Conservation (phyloP, 208 protist genomes). For the Entamoeba invadens region DNA sequence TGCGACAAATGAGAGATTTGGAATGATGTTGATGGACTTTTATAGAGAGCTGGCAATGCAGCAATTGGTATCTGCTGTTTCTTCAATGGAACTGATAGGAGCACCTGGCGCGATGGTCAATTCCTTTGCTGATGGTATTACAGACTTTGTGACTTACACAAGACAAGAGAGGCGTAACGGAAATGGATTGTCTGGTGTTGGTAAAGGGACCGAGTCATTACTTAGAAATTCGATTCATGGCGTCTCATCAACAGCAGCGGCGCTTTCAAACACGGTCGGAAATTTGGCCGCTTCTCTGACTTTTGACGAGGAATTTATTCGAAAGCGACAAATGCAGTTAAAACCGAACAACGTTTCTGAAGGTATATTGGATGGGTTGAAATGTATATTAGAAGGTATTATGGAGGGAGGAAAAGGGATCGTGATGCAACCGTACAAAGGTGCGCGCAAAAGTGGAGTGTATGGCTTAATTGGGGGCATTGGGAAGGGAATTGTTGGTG, state of each 20-base stretch:
- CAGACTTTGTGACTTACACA: neutral
- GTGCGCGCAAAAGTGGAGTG: neutral
- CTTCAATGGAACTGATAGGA: neutral
- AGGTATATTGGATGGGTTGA: neutral
- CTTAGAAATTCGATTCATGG: conserved; percentile 1
- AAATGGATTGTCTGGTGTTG: neutral
- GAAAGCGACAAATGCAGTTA: neutral
- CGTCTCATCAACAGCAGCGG: neutral
- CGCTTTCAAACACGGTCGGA: neutral
- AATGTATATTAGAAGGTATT: neutral
- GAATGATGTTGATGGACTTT: neutral
- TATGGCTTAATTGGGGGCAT: conserved; percentile 8
- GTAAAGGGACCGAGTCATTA: conserved; percentile 7
- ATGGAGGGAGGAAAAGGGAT: conserved; percentile 7
- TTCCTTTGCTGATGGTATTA: neutral
- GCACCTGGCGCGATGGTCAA: neutral
- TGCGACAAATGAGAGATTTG: neutral
- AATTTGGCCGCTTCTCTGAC: neutral
- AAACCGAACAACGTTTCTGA: neutral
- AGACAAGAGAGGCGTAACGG: neutral
- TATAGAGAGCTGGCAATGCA: neutral
- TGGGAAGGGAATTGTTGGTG: conserved; percentile 4
- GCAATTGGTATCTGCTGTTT: neutral
- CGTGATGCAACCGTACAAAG: conserved; percentile 13
- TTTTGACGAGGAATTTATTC: conserved; percentile 8